Conservation (phyloP, 805 yeast species). For the Candida coquimbonensis region DNA sequence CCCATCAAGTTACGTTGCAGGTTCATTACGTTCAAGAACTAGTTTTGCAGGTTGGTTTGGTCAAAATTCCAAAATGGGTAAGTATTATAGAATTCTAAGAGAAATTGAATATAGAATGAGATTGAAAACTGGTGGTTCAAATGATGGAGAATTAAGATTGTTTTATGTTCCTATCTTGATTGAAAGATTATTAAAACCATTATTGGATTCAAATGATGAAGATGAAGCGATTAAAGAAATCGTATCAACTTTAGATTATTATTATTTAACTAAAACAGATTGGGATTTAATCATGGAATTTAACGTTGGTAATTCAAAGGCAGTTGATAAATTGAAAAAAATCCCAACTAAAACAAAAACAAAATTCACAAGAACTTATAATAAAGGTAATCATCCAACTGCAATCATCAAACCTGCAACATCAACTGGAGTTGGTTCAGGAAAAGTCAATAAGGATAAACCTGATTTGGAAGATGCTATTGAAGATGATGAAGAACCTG, state of each 20-base stretch:
- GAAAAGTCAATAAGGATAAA: conserved; percentile 15
- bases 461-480: conserved; percentile 14
- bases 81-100: conserved; percentile 71
- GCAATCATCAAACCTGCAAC: conserved; percentile 74
- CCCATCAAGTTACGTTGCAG: conserved; percentile 73
- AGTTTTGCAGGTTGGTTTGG: conserved; percentile 87
- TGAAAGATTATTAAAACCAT: conserved; percentile 50
- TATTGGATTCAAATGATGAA: conserved; percentile 39
- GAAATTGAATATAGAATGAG: conserved; percentile 87
- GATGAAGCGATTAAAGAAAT: conserved; percentile 57
- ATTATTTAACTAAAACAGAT: conserved; percentile 83
- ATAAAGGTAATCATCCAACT: conserved; percentile 69
- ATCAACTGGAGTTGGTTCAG: conserved; percentile 30
- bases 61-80: conserved; percentile 77
- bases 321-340: conserved; percentile 44
- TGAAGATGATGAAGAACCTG: conserved; percentile 14
- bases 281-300: conserved; percentile 87
- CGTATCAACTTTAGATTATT: conserved; percentile 72
- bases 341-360: conserved; percentile 75
- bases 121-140: conserved; percentile 72
- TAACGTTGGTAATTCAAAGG: conserved; percentile 56
- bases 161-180: conserved; percentile 66
- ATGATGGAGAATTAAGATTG: conserved; percentile 65
- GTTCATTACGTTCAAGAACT: conserved; percentile 59
- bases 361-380: conserved; percentile 82